These are phyloP conservation scores for Aspergillus fischeri DNA, from an alignment of 2,329 filamentous ascomycete species.

Conservation along the genomic window DNA sequence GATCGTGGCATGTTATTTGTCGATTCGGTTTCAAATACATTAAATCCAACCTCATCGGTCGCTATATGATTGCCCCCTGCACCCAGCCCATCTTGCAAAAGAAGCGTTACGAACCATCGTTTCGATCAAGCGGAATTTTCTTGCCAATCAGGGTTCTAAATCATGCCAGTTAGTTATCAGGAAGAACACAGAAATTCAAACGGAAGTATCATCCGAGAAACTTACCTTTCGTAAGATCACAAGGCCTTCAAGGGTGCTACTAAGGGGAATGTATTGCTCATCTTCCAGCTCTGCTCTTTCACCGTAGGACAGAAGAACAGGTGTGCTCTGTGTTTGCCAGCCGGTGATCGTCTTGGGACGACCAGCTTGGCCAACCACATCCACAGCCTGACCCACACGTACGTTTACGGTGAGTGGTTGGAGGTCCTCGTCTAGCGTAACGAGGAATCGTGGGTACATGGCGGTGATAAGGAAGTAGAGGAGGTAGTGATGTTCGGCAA, in stretches of 20 bases:
- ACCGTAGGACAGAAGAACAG: conserved; percentile 87
- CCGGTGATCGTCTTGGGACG: conserved; percentile 98
- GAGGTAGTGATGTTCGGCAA: conserved; percentile 77
- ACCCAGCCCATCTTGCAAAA: conserved; percentile 15
- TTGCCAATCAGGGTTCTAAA: conserved; percentile 46
- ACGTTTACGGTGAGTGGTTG: conserved; percentile 94
- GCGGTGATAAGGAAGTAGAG: conserved; percentile 96
- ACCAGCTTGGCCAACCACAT: conserved; percentile 95
- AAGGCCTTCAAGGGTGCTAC: conserved; percentile 85
- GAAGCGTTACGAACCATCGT: conserved; percentile 15
- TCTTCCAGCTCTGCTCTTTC: conserved; percentile 96
- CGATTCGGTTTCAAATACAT: conserved; percentile 34
- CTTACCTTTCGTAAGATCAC: conserved; percentile 95
- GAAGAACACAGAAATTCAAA: background rate
- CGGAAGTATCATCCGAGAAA: conserved; percentile 2
- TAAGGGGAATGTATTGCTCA: conserved; percentile 92
- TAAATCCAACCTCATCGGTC: conserved; percentile 26
- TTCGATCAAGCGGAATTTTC: conserved; percentile 30
- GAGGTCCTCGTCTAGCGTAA: conserved; percentile 91
- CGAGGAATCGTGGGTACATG: conserved; percentile 93
- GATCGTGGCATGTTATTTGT: conserved; percentile 25
- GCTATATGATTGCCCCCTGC: conserved; percentile 15
- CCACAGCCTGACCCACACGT: conserved; percentile 93
- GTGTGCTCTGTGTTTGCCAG: conserved; percentile 99
- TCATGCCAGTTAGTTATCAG: conserved; percentile 20